phyloP scores from a whole-genome alignment of 1,284 basidiomycete species.

The Ganoderma multipileum region DNA sequence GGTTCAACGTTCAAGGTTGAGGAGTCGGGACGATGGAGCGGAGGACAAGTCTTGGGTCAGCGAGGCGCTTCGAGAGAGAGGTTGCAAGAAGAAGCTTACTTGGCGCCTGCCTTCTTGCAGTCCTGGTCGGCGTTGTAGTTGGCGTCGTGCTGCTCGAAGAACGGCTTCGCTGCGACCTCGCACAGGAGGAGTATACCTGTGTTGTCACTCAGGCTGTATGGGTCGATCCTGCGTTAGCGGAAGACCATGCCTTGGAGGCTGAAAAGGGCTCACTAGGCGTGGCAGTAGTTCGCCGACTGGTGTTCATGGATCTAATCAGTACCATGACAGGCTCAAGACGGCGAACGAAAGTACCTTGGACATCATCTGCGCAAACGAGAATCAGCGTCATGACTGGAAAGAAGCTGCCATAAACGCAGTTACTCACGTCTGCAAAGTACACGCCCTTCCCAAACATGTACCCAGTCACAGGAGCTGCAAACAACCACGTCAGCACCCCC shows the following conservation, averaged over 20 bases:
- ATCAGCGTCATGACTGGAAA: background rate
- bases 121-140: constrained; percentile 57
- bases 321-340: background rate
- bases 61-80: constrained; percentile 7
- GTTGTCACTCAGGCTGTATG: constrained; percentile 53
- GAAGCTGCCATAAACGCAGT: background rate
- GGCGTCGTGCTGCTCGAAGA: constrained; percentile 54
- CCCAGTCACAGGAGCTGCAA: constrained; percentile 56
- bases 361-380: constrained; percentile 56
- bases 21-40: background rate
- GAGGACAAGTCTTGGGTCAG: background rate
- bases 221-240: background rate
- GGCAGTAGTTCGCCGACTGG: constrained; percentile 65
- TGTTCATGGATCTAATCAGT: constrained; percentile 25
- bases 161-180: constrained; percentile 64
- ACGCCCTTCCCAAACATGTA: constrained; percentile 79
- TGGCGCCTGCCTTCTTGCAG: constrained; percentile 49
- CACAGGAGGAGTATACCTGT: constrained; percentile 64
- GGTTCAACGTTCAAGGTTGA: constrained; percentile 20
- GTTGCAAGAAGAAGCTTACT: constrained; percentile 32
- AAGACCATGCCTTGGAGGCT: background rate
- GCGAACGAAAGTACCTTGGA: constrained; percentile 50
- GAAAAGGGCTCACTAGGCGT: constrained; percentile 49
- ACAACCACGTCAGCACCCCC: constrained; percentile 8
- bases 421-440: constrained; percentile 70